Conservation (phyloP, 2,329 filamentous ascomycete genomes). For the Pestalotiopsis sp. region DNA sequence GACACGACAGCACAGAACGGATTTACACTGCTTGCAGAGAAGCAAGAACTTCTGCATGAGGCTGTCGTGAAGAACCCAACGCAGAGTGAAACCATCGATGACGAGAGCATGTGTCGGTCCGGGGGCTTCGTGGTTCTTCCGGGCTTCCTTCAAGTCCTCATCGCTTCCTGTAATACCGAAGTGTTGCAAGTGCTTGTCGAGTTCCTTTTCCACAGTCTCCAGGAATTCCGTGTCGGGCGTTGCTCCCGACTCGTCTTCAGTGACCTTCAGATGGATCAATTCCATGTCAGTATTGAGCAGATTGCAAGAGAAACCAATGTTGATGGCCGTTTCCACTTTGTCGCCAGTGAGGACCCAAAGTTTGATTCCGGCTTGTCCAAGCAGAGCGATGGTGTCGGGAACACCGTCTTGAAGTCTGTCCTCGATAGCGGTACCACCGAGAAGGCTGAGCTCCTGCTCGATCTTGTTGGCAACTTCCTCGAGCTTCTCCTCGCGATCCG, state of each 20-base stretch:
- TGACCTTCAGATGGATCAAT: slow-evolving; percentile 83
- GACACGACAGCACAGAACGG: slow-evolving; percentile 95
- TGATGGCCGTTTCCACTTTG: slow-evolving; percentile 99
- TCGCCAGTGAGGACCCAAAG: slow-evolving; percentile 98
- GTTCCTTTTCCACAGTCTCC: slow-evolving; percentile 64
- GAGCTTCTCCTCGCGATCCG: slow-evolving; percentile 88
- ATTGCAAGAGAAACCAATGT: slow-evolving; percentile 99
- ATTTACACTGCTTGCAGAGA: slow-evolving; percentile 95
- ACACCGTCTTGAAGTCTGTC: slow-evolving; percentile 96
- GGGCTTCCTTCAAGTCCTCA: slow-evolving; percentile 78
- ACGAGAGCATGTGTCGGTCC: slow-evolving; percentile 87
- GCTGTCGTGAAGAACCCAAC: slow-evolving; percentile 79
- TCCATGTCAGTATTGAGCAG: slow-evolving; percentile 98
- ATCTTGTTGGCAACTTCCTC: slow-evolving; percentile 89
- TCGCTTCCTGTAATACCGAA: slow-evolving; percentile 86
- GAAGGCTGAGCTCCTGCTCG: slow-evolving; percentile 82
- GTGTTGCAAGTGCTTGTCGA: slow-evolving; percentile 70
- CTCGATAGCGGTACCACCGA: slow-evolving; percentile 96
- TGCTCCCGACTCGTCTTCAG: slow-evolving; percentile 66
- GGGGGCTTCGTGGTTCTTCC: slow-evolving; percentile 82
- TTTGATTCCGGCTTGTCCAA: slow-evolving; percentile 94
- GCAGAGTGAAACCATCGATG: slow-evolving; percentile 92
- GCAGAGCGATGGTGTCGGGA: slow-evolving; percentile 88
- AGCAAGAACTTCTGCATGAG: slow-evolving; percentile 91
- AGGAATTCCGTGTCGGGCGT: slow-evolving; percentile 51